phyloP scores from a whole-genome alignment of 2,329 filamentous ascomycete species.

The Bipolaris cookei region DNA sequence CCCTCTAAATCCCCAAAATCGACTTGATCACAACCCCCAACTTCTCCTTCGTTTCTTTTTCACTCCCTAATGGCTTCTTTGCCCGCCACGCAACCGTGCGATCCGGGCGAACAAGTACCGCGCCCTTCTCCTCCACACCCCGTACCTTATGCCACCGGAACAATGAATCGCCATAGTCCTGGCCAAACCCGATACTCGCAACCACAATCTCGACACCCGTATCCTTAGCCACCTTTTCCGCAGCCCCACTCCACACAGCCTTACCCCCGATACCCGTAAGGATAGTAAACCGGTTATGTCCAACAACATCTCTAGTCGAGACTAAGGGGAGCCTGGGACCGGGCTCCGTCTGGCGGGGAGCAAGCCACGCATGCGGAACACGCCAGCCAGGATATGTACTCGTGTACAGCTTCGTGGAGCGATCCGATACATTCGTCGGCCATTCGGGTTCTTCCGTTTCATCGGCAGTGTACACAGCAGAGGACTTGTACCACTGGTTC shows the following conservation, averaged over 20 bases:
- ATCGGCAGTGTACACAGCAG: slow-evolving; percentile 6
- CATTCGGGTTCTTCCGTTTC: slow-evolving; percentile 3
- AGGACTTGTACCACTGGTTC: slow-evolving; percentile 11
- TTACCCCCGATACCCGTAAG: slow-evolving; percentile 8
- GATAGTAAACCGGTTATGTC: slow-evolving; percentile 2
- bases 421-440: background rate
- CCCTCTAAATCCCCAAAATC: background rate
- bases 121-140: slow-evolving; percentile 3
- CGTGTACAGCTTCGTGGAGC: slow-evolving; percentile 4
- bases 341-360: background rate
- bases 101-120: slow-evolving; percentile 1
- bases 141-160: slow-evolving; percentile 7
- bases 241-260: background rate
- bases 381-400: slow-evolving; percentile 10
- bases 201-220: slow-evolving; percentile 1
- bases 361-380: slow-evolving; percentile 2
- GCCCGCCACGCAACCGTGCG: slow-evolving; percentile 9
- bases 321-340: background rate
- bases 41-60: background rate
- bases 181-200: slow-evolving; percentile 3
- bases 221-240: background rate
- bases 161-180: background rate
- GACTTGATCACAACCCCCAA: background rate
- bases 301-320: slow-evolving; percentile 2
- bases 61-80: background rate